A percentile compares a stretch with the other conserved stretches of the same genome.
Evolutionary conservation across 495 filamentous ascomycete genomes (phyloP).

Genomic region (Clavariopsis aquatica): DNA sequence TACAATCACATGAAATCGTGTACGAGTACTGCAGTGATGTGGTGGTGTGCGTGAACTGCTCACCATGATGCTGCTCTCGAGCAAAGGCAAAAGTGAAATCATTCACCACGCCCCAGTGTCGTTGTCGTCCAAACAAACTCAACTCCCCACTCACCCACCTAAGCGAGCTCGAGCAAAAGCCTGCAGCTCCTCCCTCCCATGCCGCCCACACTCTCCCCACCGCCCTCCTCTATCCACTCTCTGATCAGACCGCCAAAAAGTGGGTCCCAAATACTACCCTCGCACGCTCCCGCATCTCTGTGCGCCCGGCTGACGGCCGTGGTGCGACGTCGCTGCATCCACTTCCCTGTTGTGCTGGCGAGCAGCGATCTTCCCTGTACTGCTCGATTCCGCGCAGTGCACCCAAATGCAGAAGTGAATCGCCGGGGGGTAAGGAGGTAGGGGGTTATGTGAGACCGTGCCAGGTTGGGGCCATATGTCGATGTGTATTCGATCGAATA

Average conservation of each 20-base stretch:
- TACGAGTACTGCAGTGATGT: constrained; percentile 1
- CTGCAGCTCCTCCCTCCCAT: no score
- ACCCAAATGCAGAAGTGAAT: no score
- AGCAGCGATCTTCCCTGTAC: background rate
- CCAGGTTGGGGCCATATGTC: no score
- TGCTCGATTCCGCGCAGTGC: background rate
- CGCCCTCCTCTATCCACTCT: background rate
- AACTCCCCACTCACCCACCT: background rate
- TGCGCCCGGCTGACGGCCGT: background rate
- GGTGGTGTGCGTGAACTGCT: background rate
- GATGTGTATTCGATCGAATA: no score
- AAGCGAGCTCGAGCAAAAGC: background rate
- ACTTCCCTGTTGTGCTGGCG: background rate
- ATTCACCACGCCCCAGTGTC: no score
- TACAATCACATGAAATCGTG: no score
- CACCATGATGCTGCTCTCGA: no score
- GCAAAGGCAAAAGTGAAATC: no score
- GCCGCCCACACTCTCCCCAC: background rate
- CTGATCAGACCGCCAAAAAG: background rate
- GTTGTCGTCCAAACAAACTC: constrained; percentile 6
- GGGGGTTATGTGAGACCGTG: no score
- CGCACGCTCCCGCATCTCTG: background rate
- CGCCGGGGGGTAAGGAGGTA: no score
- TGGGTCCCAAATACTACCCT: background rate
- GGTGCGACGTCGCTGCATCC: background rate